phyloP scores from a whole-genome alignment of 257 asterid species.

The Solanum microdontum region DNA sequence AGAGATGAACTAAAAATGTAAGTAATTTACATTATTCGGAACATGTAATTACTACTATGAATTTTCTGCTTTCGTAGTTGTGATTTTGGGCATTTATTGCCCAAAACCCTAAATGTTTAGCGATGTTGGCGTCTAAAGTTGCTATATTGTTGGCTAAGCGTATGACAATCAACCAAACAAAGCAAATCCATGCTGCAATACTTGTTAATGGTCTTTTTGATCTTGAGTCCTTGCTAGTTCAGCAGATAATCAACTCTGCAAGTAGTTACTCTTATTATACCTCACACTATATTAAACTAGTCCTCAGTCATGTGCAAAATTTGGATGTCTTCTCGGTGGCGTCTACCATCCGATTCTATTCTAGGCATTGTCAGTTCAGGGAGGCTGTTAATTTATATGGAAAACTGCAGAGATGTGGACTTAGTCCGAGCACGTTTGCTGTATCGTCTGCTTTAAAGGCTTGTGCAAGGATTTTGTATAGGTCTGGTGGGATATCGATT shows the following conservation, averaged over 20 bases:
- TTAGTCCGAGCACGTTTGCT: slow-evolving; percentile 53
- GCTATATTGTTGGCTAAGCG: slow-evolving; percentile 20
- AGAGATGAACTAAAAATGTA: neutral
- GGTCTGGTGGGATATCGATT: slow-evolving; percentile 41
- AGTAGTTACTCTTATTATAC: slow-evolving; percentile 11
- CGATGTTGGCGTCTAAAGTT: slow-evolving; percentile 29
- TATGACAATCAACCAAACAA: slow-evolving; percentile 27
- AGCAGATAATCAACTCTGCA: slow-evolving; percentile 24
- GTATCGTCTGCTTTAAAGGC: slow-evolving; percentile 60
- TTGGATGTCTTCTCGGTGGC: slow-evolving; percentile 35
- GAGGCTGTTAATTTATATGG: slow-evolving; percentile 47
- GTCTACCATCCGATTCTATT: slow-evolving; percentile 47
- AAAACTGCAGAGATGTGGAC: slow-evolving; percentile 34
- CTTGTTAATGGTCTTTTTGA: slow-evolving; percentile 22
- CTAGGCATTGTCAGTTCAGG: slow-evolving; percentile 42
- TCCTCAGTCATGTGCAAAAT: slow-evolving; percentile 24
- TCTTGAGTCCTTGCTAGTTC: slow-evolving; percentile 36
- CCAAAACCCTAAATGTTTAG: neutral
- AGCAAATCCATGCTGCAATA: slow-evolving; percentile 60
- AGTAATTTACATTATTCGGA: neutral
- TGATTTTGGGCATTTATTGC: neutral
- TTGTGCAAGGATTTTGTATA: slow-evolving; percentile 39
- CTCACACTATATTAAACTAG: slow-evolving; percentile 22
- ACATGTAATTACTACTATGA: neutral
- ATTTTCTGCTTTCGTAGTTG: neutral